Conservation (phyloP, 495 filamentous ascomycete genomes). For the Thermothielavioides terrestris region DNA sequence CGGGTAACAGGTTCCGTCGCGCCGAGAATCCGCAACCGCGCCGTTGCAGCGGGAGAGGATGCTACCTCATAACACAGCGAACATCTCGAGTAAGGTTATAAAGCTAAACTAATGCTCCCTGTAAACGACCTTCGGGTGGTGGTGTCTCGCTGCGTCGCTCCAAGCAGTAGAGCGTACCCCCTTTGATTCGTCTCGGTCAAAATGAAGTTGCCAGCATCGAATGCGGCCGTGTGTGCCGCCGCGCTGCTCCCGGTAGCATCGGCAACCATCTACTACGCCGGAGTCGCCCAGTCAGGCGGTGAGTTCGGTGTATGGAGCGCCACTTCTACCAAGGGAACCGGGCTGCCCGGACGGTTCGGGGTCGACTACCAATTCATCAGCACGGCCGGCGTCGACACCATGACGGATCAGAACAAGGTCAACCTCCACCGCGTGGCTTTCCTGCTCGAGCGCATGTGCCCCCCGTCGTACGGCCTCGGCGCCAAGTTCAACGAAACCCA, state of each 20-base stretch:
- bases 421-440: slow-evolving; percentile 48
- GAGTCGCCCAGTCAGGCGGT: slow-evolving; percentile 45
- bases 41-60: neutral
- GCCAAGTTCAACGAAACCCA: slow-evolving; percentile 46
- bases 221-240: slow-evolving; percentile 21
- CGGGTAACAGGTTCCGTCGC: neutral
- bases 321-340: slow-evolving; percentile 31
- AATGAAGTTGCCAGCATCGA: slow-evolving; percentile 24
- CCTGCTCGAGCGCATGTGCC: slow-evolving; percentile 48
- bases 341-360: slow-evolving; percentile 43
- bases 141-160: neutral
- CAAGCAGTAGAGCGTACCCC: too few species aligned
- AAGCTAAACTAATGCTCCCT: too few species aligned
- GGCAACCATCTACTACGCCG: slow-evolving; percentile 46
- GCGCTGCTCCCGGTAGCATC: slow-evolving; percentile 25
- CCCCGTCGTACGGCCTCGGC: slow-evolving; percentile 39
- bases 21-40: neutral
- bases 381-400: slow-evolving; percentile 36
- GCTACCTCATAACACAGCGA: too few species aligned
- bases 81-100: too few species aligned
- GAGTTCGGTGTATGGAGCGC: slow-evolving; percentile 45
- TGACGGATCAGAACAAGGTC: slow-evolving; percentile 40
- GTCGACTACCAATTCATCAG: slow-evolving; percentile 45
- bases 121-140: too few species aligned
- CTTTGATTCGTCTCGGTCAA: neutral